Evolutionary conservation across 345 rosid genomes (phyloP).

Genomic region (Streptanthus diversifolius): DNA sequence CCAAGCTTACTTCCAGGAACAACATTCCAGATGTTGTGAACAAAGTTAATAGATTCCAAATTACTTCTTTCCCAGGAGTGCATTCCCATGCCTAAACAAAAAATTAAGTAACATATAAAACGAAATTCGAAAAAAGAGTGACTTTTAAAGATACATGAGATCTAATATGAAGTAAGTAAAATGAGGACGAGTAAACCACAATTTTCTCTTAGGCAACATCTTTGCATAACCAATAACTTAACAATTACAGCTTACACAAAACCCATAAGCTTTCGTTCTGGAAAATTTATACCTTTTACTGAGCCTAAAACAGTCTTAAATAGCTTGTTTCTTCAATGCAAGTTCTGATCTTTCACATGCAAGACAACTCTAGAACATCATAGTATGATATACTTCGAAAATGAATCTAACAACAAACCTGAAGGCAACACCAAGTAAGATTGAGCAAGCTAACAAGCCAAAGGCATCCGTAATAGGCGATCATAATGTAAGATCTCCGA

Average conservation of each 20-base stretch:
- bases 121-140: neutral
- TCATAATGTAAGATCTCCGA: slow-evolving; percentile 86
- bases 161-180: neutral
- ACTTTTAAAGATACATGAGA: neutral
- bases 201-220: neutral
- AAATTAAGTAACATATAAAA: neutral
- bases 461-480: slow-evolving; percentile 74
- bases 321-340: neutral
- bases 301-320: neutral
- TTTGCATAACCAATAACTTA: neutral
- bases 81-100: slow-evolving; percentile 80
- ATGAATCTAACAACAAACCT: slow-evolving; percentile 46
- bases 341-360: neutral
- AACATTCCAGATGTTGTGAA: slow-evolving; percentile 87
- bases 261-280: neutral
- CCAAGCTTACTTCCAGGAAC: slow-evolving; percentile 91
- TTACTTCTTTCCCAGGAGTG: slow-evolving; percentile 66
- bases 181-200: neutral
- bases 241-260: neutral
- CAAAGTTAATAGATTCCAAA: slow-evolving; percentile 81
- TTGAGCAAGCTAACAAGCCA: slow-evolving; percentile 97
- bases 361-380: neutral
- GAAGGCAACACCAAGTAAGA: slow-evolving; percentile 78
- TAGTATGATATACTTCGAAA: neutral
- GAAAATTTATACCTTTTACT: neutral